Conservation (phyloP, 306 rosid species). For the Dryas octopetala region DNA sequence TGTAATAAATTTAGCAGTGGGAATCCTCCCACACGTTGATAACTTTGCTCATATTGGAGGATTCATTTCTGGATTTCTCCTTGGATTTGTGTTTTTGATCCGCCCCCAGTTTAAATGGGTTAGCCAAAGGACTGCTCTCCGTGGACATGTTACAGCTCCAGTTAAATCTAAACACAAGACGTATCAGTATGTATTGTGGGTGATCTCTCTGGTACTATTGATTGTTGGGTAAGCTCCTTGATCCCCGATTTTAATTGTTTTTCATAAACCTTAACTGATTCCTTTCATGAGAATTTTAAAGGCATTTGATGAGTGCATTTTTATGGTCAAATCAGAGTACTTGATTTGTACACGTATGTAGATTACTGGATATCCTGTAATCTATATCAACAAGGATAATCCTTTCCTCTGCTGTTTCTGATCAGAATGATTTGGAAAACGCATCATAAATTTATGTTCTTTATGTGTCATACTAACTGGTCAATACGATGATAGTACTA, state of each 20-base stretch:
- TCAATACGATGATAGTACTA: not conserved
- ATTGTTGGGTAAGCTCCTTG: slow-evolving; percentile 43
- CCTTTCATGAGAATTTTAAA: not conserved
- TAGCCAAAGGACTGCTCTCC: slow-evolving; percentile 38
- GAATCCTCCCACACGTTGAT: slow-evolving; percentile 89
- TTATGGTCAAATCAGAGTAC: slow-evolving; percentile 11
- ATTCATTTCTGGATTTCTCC: slow-evolving; percentile 79
- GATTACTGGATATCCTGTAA: not conserved
- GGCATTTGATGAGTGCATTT: not conserved
- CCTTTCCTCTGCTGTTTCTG: not conserved
- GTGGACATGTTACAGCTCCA: slow-evolving; percentile 24
- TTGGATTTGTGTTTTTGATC: slow-evolving; percentile 68
- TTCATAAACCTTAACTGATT: not conserved
- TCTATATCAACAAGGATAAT: not conserved
- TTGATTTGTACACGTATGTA: slow-evolving; percentile 16
- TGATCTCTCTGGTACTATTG: slow-evolving; percentile 54
- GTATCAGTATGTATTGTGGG: slow-evolving; percentile 68
- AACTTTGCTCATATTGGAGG: slow-evolving; percentile 92
- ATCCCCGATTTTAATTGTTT: slow-evolving; percentile 10
- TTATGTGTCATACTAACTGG: not conserved
- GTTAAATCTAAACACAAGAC: slow-evolving; percentile 61
- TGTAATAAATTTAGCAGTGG: slow-evolving; percentile 66
- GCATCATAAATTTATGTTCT: no score
- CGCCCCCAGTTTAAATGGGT: slow-evolving; percentile 79
- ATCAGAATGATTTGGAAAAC: no score